These are phyloP conservation scores for Volvox carteri DNA, from an alignment of 163 green algal genomes.

Conservation along the genomic window DNA sequence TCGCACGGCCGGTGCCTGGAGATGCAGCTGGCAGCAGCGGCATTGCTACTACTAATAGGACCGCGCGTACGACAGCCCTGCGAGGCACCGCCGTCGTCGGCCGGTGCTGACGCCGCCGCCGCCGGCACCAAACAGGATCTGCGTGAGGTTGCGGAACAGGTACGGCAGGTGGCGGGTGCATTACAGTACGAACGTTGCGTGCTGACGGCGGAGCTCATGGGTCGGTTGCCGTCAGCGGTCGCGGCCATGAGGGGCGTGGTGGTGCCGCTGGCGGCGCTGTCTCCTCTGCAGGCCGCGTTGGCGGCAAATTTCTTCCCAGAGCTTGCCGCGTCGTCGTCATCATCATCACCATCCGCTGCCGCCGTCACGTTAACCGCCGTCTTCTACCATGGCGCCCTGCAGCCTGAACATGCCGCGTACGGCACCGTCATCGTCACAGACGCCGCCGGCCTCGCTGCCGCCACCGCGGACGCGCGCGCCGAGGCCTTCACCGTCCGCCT, in stretches of 20 bases:
- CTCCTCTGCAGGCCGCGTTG: background rate
- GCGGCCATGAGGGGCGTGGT: conserved; percentile 12
- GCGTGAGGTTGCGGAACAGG: background rate
- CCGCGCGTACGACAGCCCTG: background rate
- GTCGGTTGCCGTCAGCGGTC: background rate
- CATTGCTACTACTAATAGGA: conserved; percentile 23
- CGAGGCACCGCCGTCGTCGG: background rate
- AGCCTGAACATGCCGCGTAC: background rate
- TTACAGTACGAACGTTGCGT: conserved; percentile 26
- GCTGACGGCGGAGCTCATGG: conserved; percentile 30
- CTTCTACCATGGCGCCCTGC: conserved; percentile 25
- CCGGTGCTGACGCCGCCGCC: background rate
- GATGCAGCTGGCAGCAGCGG: conserved; percentile 42
- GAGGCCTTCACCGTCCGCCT: conserved; percentile 3
- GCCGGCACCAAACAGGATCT: background rate
- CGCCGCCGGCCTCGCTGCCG: background rate
- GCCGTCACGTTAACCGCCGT: conserved; percentile 3
- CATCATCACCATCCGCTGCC: too few relatives aligned
- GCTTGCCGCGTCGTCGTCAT: background rate
- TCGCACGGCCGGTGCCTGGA: conserved; percentile 17
- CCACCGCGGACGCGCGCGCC: background rate
- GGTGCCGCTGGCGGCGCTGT: conserved; percentile 38
- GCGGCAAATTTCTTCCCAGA: conserved; percentile 11
- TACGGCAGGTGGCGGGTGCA: background rate
- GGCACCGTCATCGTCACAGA: background rate